Conservation (phyloP, 805 yeast genomes). For the Yamadazyma phyllophila region DNA sequence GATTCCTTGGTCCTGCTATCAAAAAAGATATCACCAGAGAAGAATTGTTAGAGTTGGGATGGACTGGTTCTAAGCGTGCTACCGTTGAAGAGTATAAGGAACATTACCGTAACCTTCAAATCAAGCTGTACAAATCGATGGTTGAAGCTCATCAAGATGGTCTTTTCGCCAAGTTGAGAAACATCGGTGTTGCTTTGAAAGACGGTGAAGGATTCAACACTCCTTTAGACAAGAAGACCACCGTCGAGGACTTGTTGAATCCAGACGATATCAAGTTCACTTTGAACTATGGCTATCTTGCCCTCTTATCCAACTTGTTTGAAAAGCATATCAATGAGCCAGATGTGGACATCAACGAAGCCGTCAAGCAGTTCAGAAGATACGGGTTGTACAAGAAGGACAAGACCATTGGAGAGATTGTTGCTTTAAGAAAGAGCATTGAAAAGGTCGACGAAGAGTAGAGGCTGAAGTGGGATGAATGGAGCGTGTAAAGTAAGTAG, state of each 20-base stretch:
- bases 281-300: constrained; percentile 55
- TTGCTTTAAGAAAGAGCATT: constrained; percentile 33
- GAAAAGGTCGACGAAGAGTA: constrained; percentile 1
- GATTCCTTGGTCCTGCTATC: constrained; percentile 29
- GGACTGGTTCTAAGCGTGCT: constrained; percentile 90
- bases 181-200: constrained; percentile 62
- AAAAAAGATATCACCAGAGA: constrained; percentile 45
- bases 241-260: constrained; percentile 18
- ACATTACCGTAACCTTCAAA: constrained; percentile 59
- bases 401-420: constrained; percentile 39
- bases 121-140: constrained; percentile 70
- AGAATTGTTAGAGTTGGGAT: constrained; percentile 66
- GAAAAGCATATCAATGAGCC: constrained; percentile 39
- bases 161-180: constrained; percentile 53
- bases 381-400: constrained; percentile 58
- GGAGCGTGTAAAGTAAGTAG: too few species aligned
- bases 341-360: constrained; percentile 35
- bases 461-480: neutral
- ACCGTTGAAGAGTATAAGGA: constrained; percentile 69
- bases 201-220: constrained; percentile 83
- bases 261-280: constrained; percentile 40
- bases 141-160: constrained; percentile 77
- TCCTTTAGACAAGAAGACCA: constrained; percentile 42
- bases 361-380: constrained; percentile 63
- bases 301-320: constrained; percentile 48